Conservation (phyloP, 2,329 filamentous ascomycete genomes). For the Chlorencoelia australis region DNA sequence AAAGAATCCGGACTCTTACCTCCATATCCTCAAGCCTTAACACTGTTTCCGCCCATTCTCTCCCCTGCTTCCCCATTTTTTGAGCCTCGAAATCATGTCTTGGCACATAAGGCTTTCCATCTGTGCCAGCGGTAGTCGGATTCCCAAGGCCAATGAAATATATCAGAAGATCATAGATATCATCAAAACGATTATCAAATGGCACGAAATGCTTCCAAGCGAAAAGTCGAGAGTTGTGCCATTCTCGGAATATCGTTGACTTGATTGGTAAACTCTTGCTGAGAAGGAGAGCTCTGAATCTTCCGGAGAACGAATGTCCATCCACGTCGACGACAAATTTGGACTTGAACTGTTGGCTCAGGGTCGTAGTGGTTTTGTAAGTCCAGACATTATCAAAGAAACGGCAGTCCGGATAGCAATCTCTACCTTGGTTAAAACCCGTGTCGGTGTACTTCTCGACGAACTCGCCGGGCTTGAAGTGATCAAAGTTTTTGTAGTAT, state of each 20-base stretch:
- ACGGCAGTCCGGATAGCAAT: conserved; percentile 34
- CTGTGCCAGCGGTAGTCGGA: conserved; percentile 39
- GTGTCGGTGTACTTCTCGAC: conserved; percentile 25
- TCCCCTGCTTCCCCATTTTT: conserved; percentile 53
- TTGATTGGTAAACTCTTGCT: conserved; percentile 67
- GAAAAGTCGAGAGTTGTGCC: conserved; percentile 66
- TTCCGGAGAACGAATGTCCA: conserved; percentile 60
- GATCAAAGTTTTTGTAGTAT: conserved; percentile 31
- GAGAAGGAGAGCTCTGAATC: conserved; percentile 58
- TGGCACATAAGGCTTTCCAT: conserved; percentile 32
- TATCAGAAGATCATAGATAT: conserved; percentile 63
- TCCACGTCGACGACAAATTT: conserved; percentile 72
- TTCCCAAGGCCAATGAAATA: conserved; percentile 57
- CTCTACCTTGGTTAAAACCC: conserved; percentile 30
- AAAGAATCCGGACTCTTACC: conserved; percentile 47
- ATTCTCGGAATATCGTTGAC: conserved; percentile 67
- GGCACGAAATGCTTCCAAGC: conserved; percentile 77
- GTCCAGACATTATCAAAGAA: conserved; percentile 38
- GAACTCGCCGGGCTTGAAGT: conserved; percentile 32
- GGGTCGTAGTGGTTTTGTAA: conserved; percentile 44
- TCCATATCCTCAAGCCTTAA: conserved; percentile 64
- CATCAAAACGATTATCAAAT: conserved; percentile 63
- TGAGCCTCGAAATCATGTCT: conserved; percentile 46
- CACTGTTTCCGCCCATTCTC: conserved; percentile 62
- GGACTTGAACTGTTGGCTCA: conserved; percentile 44